A percentile compares a stretch with the other conserved stretches of the same genome.
phyloP scores from a whole-genome alignment of 768 basidiomycete genomes.

The Lentinula sp. region DNA sequence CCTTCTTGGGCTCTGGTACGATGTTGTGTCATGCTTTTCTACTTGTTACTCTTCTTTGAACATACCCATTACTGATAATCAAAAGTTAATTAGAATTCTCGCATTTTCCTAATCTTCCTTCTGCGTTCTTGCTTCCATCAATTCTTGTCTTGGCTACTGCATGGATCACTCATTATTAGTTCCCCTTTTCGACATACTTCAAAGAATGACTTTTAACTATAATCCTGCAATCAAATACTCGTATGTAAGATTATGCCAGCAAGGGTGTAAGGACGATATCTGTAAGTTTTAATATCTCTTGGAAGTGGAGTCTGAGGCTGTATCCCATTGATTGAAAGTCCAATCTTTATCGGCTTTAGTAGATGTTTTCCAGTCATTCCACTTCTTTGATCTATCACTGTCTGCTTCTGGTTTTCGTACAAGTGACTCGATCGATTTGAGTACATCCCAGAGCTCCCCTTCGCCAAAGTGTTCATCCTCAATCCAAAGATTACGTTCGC shows the following conservation, averaged over 20 bases:
- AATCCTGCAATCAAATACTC: no score
- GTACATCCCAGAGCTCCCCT: constrained; percentile 44
- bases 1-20: neutral
- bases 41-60: neutral
- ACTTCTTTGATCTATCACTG: constrained; percentile 12
- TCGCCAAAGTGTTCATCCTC: constrained; percentile 41
- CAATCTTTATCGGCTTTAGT: constrained; percentile 30
- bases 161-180: neutral
- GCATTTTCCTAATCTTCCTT: neutral
- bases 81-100: neutral
- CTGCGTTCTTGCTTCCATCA: neutral
- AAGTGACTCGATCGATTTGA: constrained; percentile 45
- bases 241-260: no score
- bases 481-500: constrained; percentile 44
- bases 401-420: constrained; percentile 11
- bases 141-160: neutral
- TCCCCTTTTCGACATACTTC: neutral
- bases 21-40: neutral
- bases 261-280: no score
- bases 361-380: constrained; percentile 46
- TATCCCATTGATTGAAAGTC: constrained; percentile 47
- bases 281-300: neutral
- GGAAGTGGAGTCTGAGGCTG: neutral
- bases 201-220: neutral
- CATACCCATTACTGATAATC: neutral